phyloP scores from a whole-genome alignment of 116 monocot genomes.

The Posidonia oceanica region DNA sequence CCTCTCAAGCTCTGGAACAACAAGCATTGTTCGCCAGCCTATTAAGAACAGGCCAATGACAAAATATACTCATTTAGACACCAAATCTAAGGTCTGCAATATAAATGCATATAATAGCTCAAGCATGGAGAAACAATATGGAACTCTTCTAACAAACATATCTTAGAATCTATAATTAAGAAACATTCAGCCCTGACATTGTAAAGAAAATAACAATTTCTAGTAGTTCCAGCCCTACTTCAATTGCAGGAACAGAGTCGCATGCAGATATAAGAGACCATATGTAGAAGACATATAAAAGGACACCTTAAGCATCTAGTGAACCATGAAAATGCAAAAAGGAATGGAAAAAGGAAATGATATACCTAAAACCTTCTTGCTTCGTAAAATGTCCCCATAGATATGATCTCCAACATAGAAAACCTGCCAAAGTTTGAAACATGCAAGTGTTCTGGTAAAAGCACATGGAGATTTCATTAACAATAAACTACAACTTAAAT shows the following conservation, averaged over 20 bases:
- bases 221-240: too few species aligned
- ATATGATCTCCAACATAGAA: constrained; percentile 98
- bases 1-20: constrained; percentile 87
- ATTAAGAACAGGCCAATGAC: neutral
- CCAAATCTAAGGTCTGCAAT: too few species aligned
- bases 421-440: constrained; percentile 29
- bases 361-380: constrained; percentile 91
- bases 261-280: too few species aligned
- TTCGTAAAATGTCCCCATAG: constrained; percentile 94
- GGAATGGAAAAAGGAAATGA: neutral
- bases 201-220: too few species aligned
- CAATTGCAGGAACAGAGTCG: too few species aligned
- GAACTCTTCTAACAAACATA: too few species aligned
- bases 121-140: neutral
- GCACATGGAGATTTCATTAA: too few species aligned
- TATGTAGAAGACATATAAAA: too few species aligned
- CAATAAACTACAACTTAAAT: too few species aligned
- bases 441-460: neutral
- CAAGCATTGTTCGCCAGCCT: constrained; percentile 99
- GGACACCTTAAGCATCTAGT: too few species aligned
- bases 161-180: too few species aligned
- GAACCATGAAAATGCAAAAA: neutral
- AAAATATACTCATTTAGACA: neutral
- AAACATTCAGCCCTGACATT: too few species aligned
- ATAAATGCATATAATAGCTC: neutral